Evolutionary conservation across 108 stramenopile genomes (phyloP).

Genomic region (Fragilaria crotonensis): DNA sequence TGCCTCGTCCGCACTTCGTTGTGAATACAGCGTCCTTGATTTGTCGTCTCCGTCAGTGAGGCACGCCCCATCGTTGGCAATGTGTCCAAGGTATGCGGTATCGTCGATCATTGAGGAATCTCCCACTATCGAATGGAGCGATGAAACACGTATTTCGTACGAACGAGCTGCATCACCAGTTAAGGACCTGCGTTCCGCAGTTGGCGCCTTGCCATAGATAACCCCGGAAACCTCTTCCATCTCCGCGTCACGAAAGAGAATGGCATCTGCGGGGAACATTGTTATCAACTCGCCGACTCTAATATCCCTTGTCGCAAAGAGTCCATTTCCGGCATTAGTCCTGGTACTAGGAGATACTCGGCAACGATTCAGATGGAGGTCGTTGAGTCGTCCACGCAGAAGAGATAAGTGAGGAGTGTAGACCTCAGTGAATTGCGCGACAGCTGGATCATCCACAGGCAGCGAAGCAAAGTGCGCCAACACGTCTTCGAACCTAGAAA

Average conservation of each 20-base stretch:
- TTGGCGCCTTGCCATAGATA: too few relatives aligned
- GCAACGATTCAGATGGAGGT: conserved; percentile 12
- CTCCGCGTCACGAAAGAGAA: conserved; percentile 6
- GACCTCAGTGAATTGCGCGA: too few relatives aligned
- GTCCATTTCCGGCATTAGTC: conserved; percentile 22
- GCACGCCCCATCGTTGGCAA: conserved; percentile 36
- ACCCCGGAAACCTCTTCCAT: not conserved
- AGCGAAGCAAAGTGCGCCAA: too few relatives aligned
- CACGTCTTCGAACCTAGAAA: too few relatives aligned
- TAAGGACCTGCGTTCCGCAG: not conserved
- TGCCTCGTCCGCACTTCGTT: too few relatives aligned
- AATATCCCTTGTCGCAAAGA: conserved; percentile 25
- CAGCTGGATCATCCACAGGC: too few relatives aligned
- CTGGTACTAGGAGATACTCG: conserved; percentile 16
- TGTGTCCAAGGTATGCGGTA: conserved; percentile 26
- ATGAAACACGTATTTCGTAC: conserved; percentile 15
- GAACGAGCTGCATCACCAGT: not conserved
- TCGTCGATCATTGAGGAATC: conserved; percentile 19
- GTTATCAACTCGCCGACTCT: conserved; percentile 26
- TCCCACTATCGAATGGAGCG: conserved; percentile 26
- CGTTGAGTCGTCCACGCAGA: too few relatives aligned
- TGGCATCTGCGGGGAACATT: conserved; percentile 41
- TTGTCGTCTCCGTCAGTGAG: conserved; percentile 12
- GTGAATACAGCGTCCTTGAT: too few relatives aligned
- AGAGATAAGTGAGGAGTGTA: too few relatives aligned